These are phyloP conservation scores for Candida anutae DNA, from an alignment of 1,139 yeast genomes.

Conservation along the genomic window DNA sequence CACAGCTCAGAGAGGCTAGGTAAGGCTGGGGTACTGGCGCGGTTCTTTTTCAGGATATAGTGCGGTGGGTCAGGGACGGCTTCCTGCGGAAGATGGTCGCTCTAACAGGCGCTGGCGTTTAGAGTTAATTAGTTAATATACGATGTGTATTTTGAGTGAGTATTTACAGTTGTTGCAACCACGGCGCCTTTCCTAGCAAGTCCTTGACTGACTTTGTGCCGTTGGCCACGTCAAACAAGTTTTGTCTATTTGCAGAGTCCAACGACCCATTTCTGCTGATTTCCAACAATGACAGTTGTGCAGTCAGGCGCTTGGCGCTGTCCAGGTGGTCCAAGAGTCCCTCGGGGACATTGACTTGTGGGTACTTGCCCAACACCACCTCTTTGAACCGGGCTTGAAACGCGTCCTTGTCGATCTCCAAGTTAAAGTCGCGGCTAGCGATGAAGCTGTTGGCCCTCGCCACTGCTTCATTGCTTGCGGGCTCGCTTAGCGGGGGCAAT, in stretches of 20 bases:
- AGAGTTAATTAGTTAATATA: too few species aligned
- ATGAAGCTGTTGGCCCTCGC: conserved; percentile 29
- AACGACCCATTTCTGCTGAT: conserved; percentile 28
- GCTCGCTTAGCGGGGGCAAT: too few species aligned
- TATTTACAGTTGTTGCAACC: conserved; percentile 14
- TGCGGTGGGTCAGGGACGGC: too few species aligned
- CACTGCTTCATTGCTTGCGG: too few species aligned
- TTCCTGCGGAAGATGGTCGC: too few species aligned
- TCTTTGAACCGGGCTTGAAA: conserved; percentile 21
- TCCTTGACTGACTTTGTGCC: conserved; percentile 19
- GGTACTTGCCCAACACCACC: conserved; percentile 29
- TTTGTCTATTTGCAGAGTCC: conserved; percentile 19
- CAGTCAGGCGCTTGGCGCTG: conserved; percentile 8
- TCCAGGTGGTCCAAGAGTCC: conserved; percentile 5
- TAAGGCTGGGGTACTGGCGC: too few species aligned
- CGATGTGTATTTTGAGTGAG: too few species aligned
- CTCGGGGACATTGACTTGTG: conserved; percentile 5
- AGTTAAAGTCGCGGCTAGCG: conserved; percentile 24
- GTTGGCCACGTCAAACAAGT: conserved; percentile 21
- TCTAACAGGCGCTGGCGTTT: too few species aligned
- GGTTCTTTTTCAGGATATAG: too few species aligned
- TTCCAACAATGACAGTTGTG: conserved; percentile 13
- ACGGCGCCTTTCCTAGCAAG: conserved; percentile 25
- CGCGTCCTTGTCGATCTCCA: conserved; percentile 17
- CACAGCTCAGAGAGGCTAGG: conserved; percentile 10